Conservation (phyloP, 768 basidiomycete genomes). For the Lactifluus pinguis region DNA sequence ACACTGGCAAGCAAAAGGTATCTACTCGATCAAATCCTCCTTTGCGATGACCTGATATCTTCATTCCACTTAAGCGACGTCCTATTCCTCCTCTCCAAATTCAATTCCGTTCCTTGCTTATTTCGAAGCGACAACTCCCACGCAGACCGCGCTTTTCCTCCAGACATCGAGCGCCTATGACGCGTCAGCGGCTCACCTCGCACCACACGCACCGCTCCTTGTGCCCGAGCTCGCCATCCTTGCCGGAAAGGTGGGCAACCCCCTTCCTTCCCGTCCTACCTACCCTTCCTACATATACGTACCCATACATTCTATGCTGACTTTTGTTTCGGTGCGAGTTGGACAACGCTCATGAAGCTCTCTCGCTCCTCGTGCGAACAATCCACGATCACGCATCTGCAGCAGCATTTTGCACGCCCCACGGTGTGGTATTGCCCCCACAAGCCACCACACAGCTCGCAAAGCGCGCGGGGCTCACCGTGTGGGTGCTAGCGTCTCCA, state of each 20-base stretch:
- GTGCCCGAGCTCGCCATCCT: conserved; percentile 32
- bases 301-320: neutral
- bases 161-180: conserved; percentile 28
- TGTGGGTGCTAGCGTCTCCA: conserved; percentile 47
- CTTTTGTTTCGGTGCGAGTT: conserved; percentile 27
- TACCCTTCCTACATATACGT: neutral
- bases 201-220: conserved; percentile 43
- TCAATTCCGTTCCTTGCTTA: too few species aligned
- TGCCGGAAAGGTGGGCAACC: too few species aligned
- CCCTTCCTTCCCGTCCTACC: neutral
- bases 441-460: conserved; percentile 45
- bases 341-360: conserved; percentile 50
- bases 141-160: too few species aligned
- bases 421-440: conserved; percentile 69
- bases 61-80: too few species aligned
- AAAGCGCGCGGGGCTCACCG: conserved; percentile 34
- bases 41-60: too few species aligned
- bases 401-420: conserved; percentile 74
- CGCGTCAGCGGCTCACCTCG: conserved; percentile 37
- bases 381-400: conserved; percentile 60
- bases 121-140: too few species aligned
- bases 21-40: too few species aligned
- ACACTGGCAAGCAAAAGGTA: too few species aligned
- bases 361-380: conserved; percentile 33
- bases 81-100: too few species aligned